Percentiles rank a stretch among this genome's conserved stretches.
phyloP scores from a whole-genome alignment of 2,329 filamentous ascomycete species.

The Didymella keratinophila region DNA sequence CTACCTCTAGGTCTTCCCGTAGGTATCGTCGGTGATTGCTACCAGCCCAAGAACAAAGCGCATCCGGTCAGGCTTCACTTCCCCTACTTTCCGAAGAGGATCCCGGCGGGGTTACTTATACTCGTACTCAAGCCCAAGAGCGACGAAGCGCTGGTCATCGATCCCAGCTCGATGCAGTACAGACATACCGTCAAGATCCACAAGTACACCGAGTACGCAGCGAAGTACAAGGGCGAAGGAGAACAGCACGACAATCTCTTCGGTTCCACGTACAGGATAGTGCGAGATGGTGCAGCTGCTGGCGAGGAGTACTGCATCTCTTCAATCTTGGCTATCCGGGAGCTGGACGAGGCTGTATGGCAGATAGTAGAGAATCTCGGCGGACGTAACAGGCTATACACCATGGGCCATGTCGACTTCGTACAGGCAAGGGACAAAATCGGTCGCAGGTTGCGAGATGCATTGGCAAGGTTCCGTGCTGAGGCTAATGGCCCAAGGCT shows the following conservation, averaged over 20 bases:
- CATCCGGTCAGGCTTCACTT: not conserved
- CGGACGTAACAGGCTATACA: not conserved
- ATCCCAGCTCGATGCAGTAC: conserved; percentile 5
- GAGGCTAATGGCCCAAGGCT: not conserved
- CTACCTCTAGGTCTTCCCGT: not conserved
- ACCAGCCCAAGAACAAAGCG: not conserved
- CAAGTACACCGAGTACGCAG: not conserved
- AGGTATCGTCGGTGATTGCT: not conserved
- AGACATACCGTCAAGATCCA: not conserved
- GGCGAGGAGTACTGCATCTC: not conserved
- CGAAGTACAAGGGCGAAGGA: not conserved
- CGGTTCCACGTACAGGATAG: not conserved
- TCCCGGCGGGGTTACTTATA: not conserved
- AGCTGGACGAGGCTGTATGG: not conserved
- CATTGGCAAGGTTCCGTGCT: not conserved
- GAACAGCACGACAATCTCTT: not conserved
- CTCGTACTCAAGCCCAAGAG: not conserved
- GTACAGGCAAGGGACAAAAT: not conserved
- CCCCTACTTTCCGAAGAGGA: not conserved
- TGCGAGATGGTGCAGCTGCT: not conserved
- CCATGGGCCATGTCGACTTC: not conserved
- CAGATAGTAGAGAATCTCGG: not conserved
- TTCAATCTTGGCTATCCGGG: not conserved
- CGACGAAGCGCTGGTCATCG: not conserved
- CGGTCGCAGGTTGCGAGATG: not conserved